Percentiles rank a stretch among this genome's conserved stretches.
Conservation (phyloP, 140 eudicot genomes). For the Erigeron philadelphicus region DNA sequence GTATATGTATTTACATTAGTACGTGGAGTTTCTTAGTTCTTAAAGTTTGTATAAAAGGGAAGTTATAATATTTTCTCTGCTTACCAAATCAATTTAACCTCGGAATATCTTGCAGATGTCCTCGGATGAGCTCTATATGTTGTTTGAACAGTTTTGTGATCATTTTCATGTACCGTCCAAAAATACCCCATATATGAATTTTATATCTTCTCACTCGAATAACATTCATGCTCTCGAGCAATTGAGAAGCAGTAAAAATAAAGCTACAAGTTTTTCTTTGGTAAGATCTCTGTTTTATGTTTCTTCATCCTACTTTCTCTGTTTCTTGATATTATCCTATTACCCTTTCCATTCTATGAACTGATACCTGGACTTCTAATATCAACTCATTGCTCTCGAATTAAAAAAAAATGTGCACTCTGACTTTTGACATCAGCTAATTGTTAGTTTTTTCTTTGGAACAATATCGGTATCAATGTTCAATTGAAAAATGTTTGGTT, state of each 20-base stretch:
- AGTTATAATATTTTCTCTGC: neutral
- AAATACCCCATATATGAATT: conserved; percentile 64
- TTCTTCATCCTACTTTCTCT: no score
- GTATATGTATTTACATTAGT: conserved; percentile 27
- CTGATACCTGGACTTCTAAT: conserved; percentile 16
- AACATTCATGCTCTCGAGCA: conserved; percentile 90
- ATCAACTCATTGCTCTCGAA: conserved; percentile 2
- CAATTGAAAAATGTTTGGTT: neutral
- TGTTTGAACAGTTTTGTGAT: conserved; percentile 85
- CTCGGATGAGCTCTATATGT: conserved; percentile 74
- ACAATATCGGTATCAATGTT: neutral
- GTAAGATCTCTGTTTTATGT: conserved; percentile 31
- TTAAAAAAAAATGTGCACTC: neutral
- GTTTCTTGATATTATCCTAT: neutral
- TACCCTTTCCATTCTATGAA: neutral
- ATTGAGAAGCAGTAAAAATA: conserved; percentile 59
- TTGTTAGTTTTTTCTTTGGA: no score
- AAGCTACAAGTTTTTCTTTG: conserved; percentile 74
- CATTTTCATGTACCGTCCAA: conserved; percentile 74
- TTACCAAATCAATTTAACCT: conserved; percentile 15
- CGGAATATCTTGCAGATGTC: conserved; percentile 52
- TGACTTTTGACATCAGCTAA: neutral
- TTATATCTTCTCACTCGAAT: conserved; percentile 86
- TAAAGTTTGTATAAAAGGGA: conserved; percentile 1
- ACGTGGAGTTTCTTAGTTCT: neutral